A percentile compares a stretch with the other conserved stretches of the same genome.
phyloP scores from a whole-genome alignment of 2,329 filamentous ascomycete species.

The Gliomastix tumulicola region DNA sequence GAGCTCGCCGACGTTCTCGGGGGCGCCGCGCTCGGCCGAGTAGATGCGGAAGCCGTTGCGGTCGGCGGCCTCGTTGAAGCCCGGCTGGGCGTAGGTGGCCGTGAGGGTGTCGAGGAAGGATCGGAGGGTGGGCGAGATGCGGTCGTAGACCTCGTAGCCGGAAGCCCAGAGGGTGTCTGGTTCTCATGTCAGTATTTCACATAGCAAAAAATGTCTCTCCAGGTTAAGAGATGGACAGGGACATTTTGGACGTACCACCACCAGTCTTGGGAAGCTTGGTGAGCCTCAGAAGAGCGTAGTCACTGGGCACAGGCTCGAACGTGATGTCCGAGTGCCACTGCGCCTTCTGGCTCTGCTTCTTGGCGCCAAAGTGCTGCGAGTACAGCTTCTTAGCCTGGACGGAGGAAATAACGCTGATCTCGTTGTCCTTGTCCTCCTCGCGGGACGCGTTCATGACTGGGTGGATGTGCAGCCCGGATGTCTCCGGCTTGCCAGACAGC shows the following conservation, averaged over 20 bases:
- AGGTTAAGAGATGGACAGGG: too few species aligned
- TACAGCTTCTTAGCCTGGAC: conserved; percentile 45
- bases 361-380: conserved; percentile 15
- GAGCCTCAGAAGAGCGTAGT: conserved; percentile 53
- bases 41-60: conserved; percentile 37
- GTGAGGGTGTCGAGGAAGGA: conserved; percentile 52
- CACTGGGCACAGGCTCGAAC: conserved; percentile 56
- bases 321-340: conserved; percentile 59
- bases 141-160: conserved; percentile 61
- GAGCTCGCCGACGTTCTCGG: conserved; percentile 39
- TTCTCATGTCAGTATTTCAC: too few species aligned
- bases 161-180: conserved; percentile 59
- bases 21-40: conserved; percentile 34
- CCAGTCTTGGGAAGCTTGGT: conserved; percentile 46
- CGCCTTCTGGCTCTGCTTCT: conserved; percentile 34
- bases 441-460: conserved; percentile 46
- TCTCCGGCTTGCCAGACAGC: conserved; percentile 47
- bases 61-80: conserved; percentile 40
- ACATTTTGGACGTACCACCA: conserved; percentile 40
- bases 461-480: conserved; percentile 53
- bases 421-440: conserved; percentile 45
- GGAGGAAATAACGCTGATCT: conserved; percentile 60
- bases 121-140: conserved; percentile 48
- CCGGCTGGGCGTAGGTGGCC: conserved; percentile 43
- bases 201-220: too few species aligned